Evolutionary conservation across 805 yeast genomes (phyloP).

Genomic region (Barnettozyma sucrosica): DNA sequence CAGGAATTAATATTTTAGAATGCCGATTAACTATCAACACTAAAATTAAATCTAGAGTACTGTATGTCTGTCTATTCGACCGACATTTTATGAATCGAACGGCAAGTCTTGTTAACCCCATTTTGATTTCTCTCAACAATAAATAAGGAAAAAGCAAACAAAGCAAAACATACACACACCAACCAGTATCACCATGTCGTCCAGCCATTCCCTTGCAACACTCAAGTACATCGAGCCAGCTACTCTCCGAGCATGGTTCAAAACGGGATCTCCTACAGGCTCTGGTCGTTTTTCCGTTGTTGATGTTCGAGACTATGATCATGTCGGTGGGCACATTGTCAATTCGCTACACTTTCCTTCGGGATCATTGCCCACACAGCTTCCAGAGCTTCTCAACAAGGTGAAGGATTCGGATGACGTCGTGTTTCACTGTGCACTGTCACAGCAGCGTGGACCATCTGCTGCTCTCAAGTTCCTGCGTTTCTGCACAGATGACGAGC

Average conservation of each 20-base stretch:
- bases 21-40: too few relatives aligned
- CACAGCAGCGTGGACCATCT: conserved; percentile 90
- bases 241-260: conserved; percentile 42
- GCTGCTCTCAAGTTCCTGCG: conserved; percentile 60
- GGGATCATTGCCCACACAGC: conserved; percentile 33
- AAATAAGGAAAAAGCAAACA: too few relatives aligned
- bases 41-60: too few relatives aligned
- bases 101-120: too few relatives aligned
- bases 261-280: conserved; percentile 32
- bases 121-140: too few relatives aligned
- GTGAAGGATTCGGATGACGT: conserved; percentile 37
- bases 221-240: conserved; percentile 42
- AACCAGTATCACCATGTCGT: too few relatives aligned
- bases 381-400: conserved; percentile 25
- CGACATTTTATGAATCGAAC: too few relatives aligned
- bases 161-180: too few relatives aligned
- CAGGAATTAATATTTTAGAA: too few relatives aligned
- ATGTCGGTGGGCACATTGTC: conserved; percentile 67
- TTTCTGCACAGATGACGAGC: conserved; percentile 21
- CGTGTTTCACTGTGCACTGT: conserved; percentile 85
- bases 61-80: too few relatives aligned
- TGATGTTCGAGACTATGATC: conserved; percentile 84
- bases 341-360: conserved; percentile 52
- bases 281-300: conserved; percentile 47
- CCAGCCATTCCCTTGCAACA: conserved; percentile 18